phyloP scores from a whole-genome alignment of 129 eudicot genomes.

The Lactuca saligna region DNA sequence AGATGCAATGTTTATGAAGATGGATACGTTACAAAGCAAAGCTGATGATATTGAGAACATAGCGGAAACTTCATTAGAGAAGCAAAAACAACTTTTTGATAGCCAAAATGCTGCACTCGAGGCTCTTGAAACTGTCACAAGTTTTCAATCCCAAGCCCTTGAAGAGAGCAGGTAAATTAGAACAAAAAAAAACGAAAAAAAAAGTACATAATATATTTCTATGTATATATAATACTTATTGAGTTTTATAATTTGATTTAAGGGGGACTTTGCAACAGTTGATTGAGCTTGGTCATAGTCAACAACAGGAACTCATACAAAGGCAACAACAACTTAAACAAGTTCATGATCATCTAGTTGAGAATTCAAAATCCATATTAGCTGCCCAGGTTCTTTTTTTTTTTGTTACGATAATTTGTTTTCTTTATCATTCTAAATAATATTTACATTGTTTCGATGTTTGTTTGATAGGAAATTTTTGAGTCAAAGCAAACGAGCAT shows the following conservation, averaged over 20 bases:
- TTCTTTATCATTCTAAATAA: not conserved
- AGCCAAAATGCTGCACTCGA: constrained; percentile 59
- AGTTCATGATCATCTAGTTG: constrained; percentile 67
- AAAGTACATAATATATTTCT: too few species aligned
- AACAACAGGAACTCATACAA: constrained; percentile 65
- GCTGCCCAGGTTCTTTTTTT: constrained; percentile 67
- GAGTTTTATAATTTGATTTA: constrained; percentile 1
- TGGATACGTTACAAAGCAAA: constrained; percentile 57
- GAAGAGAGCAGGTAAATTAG: constrained; percentile 76
- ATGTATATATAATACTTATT: not conserved
- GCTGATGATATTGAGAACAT: constrained; percentile 65
- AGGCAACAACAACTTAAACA: constrained; percentile 62
- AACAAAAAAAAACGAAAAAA: too few species aligned
- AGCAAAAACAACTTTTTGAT: constrained; percentile 67
- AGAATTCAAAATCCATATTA: constrained; percentile 70
- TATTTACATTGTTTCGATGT: not conserved
- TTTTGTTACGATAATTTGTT: not conserved
- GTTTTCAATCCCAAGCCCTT: constrained; percentile 65
- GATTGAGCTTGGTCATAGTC: constrained; percentile 60
- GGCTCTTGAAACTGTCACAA: constrained; percentile 49
- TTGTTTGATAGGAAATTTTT: constrained; percentile 60
- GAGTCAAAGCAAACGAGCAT: constrained; percentile 86
- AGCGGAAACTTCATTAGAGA: constrained; percentile 54
- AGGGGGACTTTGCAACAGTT: constrained; percentile 57
- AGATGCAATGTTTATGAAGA: constrained; percentile 50